Evolutionary conservation across 2,329 filamentous ascomycete species (phyloP), one percentile per base, ranked within the genome.

Genomic region (Sporothrix brunneoviolacea): DNA sequence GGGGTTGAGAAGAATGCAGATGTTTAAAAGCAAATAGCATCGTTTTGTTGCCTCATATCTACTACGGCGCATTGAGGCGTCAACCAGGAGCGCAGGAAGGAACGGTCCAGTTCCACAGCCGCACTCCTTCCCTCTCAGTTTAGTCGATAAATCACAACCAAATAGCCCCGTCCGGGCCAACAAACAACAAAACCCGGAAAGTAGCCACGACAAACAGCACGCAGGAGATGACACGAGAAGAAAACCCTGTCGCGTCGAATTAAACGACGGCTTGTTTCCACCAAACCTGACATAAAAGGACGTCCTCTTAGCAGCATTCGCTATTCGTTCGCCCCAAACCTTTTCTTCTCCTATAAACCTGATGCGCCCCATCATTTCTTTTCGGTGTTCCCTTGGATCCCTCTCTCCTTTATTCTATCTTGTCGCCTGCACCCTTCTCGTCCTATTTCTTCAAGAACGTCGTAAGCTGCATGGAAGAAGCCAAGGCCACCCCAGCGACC

Each of bases 71-170:
- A 38, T 38, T 46, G 21, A 36, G 33, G 43, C 32, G 32, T 45
- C 16, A 36, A 45, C 36, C 43, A 33, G 33, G 21, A 16, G 44
- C 44, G 16, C 5, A 38, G 36, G 43, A 46, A 46, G 12, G 43
- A 46, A 37, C 43, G 33, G 43, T 28, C 44, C 44, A 47, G 44
- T 47, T 22, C 15, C 24, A 47, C 33, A 30, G n/a, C 39, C 10
- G 6, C 24, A 10, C 30, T 18, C 33, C 24, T 27, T 37, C 44
- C 24, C 24, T 30, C 37, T 38, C 10, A 16, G 15, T 19, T 44
- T 28, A 10, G 24, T 10, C 24, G 24, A 28, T 28, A 5, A 28
- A 28, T 28, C 24, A 10, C 24, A 6, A 10, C 24, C 10, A n/a
- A n/a, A n/a, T n/a, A n/a, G n/a, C 10, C 24, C 24, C 24, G 24